Evolutionary conservation across 495 filamentous ascomycete species (phyloP).

Genomic region (Penicillium daleae): DNA sequence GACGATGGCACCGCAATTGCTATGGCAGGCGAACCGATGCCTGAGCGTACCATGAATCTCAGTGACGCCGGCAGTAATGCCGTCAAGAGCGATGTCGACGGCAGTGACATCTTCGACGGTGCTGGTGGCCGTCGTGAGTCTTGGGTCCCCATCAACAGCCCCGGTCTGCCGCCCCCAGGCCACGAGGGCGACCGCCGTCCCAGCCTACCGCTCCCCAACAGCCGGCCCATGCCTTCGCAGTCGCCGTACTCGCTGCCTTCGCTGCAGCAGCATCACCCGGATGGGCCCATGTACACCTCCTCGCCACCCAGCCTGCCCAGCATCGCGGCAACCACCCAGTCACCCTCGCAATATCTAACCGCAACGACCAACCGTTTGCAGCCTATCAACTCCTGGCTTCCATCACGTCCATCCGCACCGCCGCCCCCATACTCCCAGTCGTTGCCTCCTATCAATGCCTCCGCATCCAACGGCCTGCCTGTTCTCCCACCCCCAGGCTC

Average conservation of each 20-base stretch:
- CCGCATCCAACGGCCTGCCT: slow-evolving; percentile 34
- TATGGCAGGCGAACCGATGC: slow-evolving; percentile 26
- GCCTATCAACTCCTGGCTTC: slow-evolving; percentile 48
- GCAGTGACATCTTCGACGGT: slow-evolving; percentile 40
- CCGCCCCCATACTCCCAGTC: slow-evolving; percentile 47
- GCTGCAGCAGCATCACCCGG: slow-evolving; percentile 47
- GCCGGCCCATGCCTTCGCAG: slow-evolving; percentile 42
- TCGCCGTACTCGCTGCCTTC: slow-evolving; percentile 49
- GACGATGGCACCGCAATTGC: slow-evolving; percentile 39
- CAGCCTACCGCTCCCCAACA: slow-evolving; percentile 47
- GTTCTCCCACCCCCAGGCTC: slow-evolving; percentile 42
- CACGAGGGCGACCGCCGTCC: slow-evolving; percentile 49
- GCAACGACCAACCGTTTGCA: slow-evolving; percentile 45
- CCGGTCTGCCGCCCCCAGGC: slow-evolving; percentile 40
- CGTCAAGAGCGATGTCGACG: slow-evolving; percentile 48
- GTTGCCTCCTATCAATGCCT: slow-evolving; percentile 45
- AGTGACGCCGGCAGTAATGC: slow-evolving; percentile 49
- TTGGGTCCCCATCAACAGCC: slow-evolving; percentile 51
- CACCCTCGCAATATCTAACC: slow-evolving; percentile 37
- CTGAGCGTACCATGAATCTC: slow-evolving; percentile 40
- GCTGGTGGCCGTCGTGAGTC: slow-evolving; percentile 47
- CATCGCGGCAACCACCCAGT: slow-evolving; percentile 36
- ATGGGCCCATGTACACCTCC: slow-evolving; percentile 40
- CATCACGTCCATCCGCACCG: slow-evolving; percentile 38
- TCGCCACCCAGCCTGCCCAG: slow-evolving; percentile 45